phyloP scores from a whole-genome alignment of 306 rosid species.

The Echinosophora koreensis region DNA sequence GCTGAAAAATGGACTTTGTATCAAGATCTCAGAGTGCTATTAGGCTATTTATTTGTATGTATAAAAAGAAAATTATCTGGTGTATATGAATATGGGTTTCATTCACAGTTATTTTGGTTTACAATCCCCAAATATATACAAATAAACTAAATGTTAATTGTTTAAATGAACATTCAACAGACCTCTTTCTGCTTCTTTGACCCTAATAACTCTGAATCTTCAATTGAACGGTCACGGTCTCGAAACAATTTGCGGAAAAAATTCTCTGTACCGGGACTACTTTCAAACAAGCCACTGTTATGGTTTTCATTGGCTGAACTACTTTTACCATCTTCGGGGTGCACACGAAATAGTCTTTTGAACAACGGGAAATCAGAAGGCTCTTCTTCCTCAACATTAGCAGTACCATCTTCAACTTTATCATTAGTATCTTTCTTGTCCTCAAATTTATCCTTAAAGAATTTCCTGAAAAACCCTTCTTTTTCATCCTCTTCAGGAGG shows the following conservation, averaged over 20 bases:
- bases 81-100: conserved; percentile 2
- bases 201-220: conserved; percentile 89
- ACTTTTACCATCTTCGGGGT: conserved; percentile 82
- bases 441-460: conserved; percentile 79
- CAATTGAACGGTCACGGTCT: conserved; percentile 89
- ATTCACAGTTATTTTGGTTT: not conserved
- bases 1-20: conserved; percentile 20
- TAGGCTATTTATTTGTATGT: conserved; percentile 35
- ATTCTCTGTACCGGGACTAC: conserved; percentile 89
- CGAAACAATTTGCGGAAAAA: conserved; percentile 91
- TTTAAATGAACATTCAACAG: conserved; percentile 37
- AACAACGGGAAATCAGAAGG: conserved; percentile 81
- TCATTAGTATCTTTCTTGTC: conserved; percentile 78
- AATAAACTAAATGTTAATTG: conserved; percentile 36
- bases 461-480: conserved; percentile 83
- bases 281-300: conserved; percentile 67
- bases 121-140: conserved; percentile 21
- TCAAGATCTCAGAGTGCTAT: conserved; percentile 10
- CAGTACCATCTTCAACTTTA: conserved; percentile 72
- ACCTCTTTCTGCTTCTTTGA: conserved; percentile 88
- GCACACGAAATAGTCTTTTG: conserved; percentile 87
- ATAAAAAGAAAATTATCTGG: conserved; percentile 15
- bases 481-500: conserved; percentile 82
- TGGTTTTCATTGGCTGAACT: conserved; percentile 63
- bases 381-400: conserved; percentile 80